Percentiles rank a stretch among this genome's conserved stretches.
phyloP scores from a whole-genome alignment of 257 asterid genomes.

The Salvia hispanica region DNA sequence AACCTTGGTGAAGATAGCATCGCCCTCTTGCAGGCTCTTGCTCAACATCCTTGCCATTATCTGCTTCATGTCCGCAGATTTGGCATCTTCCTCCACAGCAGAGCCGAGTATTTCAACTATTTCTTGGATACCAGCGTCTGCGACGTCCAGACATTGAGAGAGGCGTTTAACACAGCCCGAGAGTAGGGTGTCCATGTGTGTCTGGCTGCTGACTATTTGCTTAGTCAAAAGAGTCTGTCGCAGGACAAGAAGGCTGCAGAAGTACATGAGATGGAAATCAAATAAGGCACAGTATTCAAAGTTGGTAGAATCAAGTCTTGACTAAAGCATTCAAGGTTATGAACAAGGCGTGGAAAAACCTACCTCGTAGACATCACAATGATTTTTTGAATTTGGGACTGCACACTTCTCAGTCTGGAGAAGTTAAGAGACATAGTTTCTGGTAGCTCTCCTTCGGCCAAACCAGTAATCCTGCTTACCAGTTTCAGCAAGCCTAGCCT shows the following conservation, averaged over 20 bases:
- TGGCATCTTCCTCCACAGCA: slow-evolving; percentile 37
- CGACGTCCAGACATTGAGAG: slow-evolving; percentile 54
- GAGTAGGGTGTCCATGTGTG: slow-evolving; percentile 57
- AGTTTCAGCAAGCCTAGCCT: slow-evolving; percentile 82
- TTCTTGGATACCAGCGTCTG: slow-evolving; percentile 69
- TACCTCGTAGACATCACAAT: slow-evolving; percentile 91
- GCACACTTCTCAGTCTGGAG: slow-evolving; percentile 65
- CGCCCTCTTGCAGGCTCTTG: slow-evolving; percentile 82
- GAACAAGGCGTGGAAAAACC: slow-evolving; percentile 8
- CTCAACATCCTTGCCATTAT: slow-evolving; percentile 78
- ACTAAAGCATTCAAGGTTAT: not conserved
- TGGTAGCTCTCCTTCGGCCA: slow-evolving; percentile 73
- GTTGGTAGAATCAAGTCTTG: not conserved
- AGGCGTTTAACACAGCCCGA: slow-evolving; percentile 49
- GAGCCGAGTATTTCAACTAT: slow-evolving; percentile 50
- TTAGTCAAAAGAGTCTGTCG: slow-evolving; percentile 69
- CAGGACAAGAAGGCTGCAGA: slow-evolving; percentile 60
- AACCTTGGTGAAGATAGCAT: slow-evolving; percentile 58
- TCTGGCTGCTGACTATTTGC: slow-evolving; percentile 49
- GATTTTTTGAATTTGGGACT: slow-evolving; percentile 84
- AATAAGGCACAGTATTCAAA: not conserved
- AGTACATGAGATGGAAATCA: not conserved
- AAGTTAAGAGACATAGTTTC: slow-evolving; percentile 91
- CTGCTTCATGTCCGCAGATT: slow-evolving; percentile 44
- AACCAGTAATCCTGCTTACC: slow-evolving; percentile 68